These are phyloP conservation scores for Posidonia australis DNA, from an alignment of 106 monocot species.

Conservation along the genomic window DNA sequence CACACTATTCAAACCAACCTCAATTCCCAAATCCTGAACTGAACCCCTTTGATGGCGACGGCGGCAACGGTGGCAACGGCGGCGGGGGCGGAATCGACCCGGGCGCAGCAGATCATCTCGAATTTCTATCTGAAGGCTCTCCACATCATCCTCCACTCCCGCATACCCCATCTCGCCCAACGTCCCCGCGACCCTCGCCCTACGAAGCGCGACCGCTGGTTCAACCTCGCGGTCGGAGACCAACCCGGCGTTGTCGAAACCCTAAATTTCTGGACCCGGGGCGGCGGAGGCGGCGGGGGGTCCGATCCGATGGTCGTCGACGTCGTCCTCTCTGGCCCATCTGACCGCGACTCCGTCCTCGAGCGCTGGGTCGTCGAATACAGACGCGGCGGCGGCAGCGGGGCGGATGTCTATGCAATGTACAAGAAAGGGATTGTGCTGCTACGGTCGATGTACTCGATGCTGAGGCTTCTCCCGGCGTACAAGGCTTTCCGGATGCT, in stretches of 20 bases:
- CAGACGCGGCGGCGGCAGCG: background rate
- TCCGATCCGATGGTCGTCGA: conserved; percentile 63
- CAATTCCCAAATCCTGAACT: no score
- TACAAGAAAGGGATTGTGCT: conserved; percentile 79
- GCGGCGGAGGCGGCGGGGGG: conserved; percentile 9
- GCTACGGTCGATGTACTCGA: conserved; percentile 60
- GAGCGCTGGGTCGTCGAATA: conserved; percentile 34
- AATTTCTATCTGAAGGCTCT: conserved; percentile 73
- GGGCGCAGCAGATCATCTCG: conserved; percentile 51
- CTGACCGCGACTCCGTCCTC: conserved; percentile 10
- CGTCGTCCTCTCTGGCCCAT: conserved; percentile 39
- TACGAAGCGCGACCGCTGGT: conserved; percentile 68
- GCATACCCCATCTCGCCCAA: conserved; percentile 36
- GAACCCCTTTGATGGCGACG: background rate
- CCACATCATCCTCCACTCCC: conserved; percentile 60
- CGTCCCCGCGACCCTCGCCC: background rate
- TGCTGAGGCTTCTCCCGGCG: conserved; percentile 61
- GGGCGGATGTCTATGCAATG: background rate
- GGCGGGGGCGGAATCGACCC: conserved; percentile 25
- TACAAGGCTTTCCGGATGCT: conserved; percentile 50
- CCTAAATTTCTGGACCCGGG: conserved; percentile 24
- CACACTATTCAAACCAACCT: no score
- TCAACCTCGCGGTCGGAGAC: conserved; percentile 78
- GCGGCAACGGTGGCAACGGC: background rate
- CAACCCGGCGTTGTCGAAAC: conserved; percentile 38